These are phyloP conservation scores for Aspergillus udagawae DNA, from an alignment of 2,329 filamentous ascomycete species.

Conservation along the genomic window DNA sequence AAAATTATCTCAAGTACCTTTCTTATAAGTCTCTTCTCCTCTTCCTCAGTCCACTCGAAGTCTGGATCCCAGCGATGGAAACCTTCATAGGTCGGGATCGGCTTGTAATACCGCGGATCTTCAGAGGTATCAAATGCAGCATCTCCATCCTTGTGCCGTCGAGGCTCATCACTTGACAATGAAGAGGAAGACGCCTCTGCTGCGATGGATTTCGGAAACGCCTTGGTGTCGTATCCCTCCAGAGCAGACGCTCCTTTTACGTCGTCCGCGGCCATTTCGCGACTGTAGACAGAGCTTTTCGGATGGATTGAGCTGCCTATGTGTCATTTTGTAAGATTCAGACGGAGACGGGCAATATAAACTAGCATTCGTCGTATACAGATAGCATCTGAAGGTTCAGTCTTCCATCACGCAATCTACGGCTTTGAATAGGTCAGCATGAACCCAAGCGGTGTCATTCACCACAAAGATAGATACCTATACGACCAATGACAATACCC, in stretches of 20 bases:
- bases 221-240: conserved; percentile 8
- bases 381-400: neutral
- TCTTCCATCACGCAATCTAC: conserved; percentile 15
- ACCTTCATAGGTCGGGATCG: conserved; percentile 44
- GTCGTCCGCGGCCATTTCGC: conserved; percentile 15
- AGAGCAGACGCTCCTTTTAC: conserved; percentile 5
- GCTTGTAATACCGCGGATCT: conserved; percentile 35
- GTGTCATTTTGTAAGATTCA: neutral
- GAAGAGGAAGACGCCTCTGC: conserved; percentile 13
- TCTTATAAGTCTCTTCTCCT: conserved; percentile 39
- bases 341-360: neutral
- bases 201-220: conserved; percentile 2
- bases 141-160: conserved; percentile 14
- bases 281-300: neutral
- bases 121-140: conserved; percentile 34
- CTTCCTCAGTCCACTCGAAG: conserved; percentile 42
- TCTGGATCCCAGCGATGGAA: conserved; percentile 47
- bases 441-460: neutral
- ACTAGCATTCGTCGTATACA: neutral
- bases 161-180: conserved; percentile 1
- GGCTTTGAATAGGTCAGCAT: conserved; percentile 1
- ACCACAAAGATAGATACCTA: conserved; percentile 1
- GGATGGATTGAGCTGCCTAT: neutral
- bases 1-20: conserved; percentile 25
- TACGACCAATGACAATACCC: conserved; percentile 1